Conservation (phyloP, 2,329 filamentous ascomycete genomes). For the Aspergillus versicolor region DNA sequence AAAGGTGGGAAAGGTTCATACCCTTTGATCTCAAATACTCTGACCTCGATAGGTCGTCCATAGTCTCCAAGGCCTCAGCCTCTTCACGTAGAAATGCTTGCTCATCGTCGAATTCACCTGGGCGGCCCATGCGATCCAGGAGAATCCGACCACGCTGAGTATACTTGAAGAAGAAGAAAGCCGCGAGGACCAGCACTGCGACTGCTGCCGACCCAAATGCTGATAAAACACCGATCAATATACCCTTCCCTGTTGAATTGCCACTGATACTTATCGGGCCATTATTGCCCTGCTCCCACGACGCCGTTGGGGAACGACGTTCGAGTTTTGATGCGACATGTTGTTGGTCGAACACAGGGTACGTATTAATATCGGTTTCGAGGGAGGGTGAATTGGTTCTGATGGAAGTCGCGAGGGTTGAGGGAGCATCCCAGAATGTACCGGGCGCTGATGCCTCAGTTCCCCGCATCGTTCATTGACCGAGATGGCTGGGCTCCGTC, state of each 20-base stretch:
- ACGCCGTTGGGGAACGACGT: conserved; percentile 32
- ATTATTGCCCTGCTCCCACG: conserved; percentile 22
- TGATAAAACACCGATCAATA: conserved; percentile 91
- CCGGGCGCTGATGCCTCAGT: conserved; percentile 39
- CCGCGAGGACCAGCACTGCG: conserved; percentile 72
- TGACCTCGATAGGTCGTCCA: conserved; percentile 87
- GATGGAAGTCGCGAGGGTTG: conserved; percentile 33
- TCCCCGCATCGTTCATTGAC: conserved; percentile 42
- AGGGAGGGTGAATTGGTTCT: conserved; percentile 29
- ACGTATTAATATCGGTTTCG: conserved; percentile 21
- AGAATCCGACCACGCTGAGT: conserved; percentile 86
- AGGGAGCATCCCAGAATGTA: conserved; percentile 35
- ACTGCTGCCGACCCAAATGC: conserved; percentile 89
- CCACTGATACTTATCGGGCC: conserved; percentile 33
- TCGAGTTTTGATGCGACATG: conserved; percentile 36
- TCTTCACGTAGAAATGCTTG: conserved; percentile 92
- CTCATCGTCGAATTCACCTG: conserved; percentile 96
- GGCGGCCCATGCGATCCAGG: conserved; percentile 86
- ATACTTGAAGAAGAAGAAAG: conserved; percentile 93
- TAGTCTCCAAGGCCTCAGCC: conserved; percentile 87
- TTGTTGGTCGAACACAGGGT: conserved; percentile 15
- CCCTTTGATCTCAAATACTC: conserved; percentile 96
- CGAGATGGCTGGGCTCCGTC: conserved; percentile 9
- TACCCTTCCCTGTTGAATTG: conserved; percentile 65
- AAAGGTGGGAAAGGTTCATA: conserved; percentile 42